Conservation (phyloP, 768 basidiomycete species). For the Galerina sulciceps region DNA sequence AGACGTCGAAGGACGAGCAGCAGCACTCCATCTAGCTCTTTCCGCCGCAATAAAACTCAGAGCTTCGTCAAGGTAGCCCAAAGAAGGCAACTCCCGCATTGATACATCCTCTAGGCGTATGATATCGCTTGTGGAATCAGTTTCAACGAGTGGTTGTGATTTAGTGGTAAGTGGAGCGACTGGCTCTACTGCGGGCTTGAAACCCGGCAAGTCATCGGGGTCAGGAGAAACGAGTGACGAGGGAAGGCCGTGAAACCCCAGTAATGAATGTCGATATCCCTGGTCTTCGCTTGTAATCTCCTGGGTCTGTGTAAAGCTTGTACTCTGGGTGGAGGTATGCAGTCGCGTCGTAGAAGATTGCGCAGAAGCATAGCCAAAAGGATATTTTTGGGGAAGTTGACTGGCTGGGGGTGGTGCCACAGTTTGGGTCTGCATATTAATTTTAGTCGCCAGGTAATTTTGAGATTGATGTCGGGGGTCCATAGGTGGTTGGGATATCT, state of each 20-base stretch:
- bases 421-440: not conserved
- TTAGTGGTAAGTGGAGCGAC: not conserved
- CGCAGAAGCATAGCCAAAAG: not conserved
- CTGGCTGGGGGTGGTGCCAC: not conserved
- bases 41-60: conserved; percentile 79
- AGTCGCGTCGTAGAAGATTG: not conserved
- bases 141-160: not conserved
- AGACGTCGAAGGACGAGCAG: conserved; percentile 33
- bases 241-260: conserved; percentile 22
- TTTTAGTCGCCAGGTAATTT: not conserved
- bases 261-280: conserved; percentile 25
- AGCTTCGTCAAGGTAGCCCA: conserved; percentile 75
- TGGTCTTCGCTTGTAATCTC: not conserved
- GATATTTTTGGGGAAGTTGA: not conserved
- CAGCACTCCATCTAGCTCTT: conserved; percentile 60
- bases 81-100: conserved; percentile 54
- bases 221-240: conserved; percentile 19
- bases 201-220: not conserved
- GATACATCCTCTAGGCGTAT: not conserved
- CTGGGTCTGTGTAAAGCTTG: not conserved
- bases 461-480: not conserved
- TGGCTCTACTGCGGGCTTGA: not conserved
- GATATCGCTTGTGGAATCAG: not conserved
- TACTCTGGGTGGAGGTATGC: not conserved
- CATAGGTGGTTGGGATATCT: not conserved